phyloP scores from a whole-genome alignment of 352 stramenopile species.

The Detonula confervacea region DNA sequence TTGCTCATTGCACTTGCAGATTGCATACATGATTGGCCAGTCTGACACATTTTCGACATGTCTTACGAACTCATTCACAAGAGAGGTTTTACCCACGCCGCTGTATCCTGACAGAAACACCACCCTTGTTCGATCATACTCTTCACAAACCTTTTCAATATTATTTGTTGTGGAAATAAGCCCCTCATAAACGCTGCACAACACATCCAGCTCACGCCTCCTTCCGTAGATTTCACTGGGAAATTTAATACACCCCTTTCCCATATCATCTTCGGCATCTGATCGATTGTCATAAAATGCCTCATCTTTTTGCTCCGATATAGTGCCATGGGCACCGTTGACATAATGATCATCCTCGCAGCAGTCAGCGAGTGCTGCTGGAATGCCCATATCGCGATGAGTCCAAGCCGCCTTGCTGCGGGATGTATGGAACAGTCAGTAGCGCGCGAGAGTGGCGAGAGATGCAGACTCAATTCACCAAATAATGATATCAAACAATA shows the following conservation, averaged over 20 bases:
- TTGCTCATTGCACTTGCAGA: constrained; percentile 23
- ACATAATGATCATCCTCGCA: constrained; percentile 3
- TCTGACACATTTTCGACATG: neutral
- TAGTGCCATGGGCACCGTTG: constrained; percentile 11
- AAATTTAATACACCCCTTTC: constrained; percentile 41
- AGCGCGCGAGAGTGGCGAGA: too few relatives aligned
- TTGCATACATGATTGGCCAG: neutral
- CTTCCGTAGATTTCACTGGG: constrained; percentile 39
- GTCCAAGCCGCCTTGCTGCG: too few relatives aligned
- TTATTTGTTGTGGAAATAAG: neutral
- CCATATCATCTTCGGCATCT: constrained; percentile 31
- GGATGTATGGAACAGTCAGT: too few relatives aligned
- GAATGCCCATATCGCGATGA: too few relatives aligned
- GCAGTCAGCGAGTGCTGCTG: too few relatives aligned
- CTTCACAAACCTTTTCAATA: neutral
- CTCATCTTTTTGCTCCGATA: constrained; percentile 41
- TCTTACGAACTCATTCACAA: constrained; percentile 37
- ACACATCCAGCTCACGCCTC: constrained; percentile 29
- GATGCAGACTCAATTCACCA: too few relatives aligned
- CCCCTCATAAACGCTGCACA: constrained; percentile 21
- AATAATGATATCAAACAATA: too few relatives aligned
- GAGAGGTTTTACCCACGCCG: constrained; percentile 40
- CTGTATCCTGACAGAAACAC: constrained; percentile 49
- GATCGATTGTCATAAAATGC: constrained; percentile 32
- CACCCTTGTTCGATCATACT: neutral